Evolutionary conservation across 306 rosid genomes (phyloP).

Genomic region (Senna tora): DNA sequence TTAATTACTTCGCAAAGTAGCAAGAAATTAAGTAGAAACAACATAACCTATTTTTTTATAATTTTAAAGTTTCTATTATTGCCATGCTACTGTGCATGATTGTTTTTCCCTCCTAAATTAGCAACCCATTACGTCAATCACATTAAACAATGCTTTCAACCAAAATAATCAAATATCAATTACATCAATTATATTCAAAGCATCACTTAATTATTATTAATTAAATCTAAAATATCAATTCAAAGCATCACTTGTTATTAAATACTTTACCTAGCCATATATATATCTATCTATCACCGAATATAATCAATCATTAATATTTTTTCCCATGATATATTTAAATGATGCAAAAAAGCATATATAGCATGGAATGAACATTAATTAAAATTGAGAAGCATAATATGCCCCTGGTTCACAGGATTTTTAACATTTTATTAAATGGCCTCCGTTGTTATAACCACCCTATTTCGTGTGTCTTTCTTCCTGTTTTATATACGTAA

Average conservation of each 20-base stretch:
- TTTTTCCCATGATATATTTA: no score
- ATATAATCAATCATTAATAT: not conserved
- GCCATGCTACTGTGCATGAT: constrained; percentile 27
- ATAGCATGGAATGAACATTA: not conserved
- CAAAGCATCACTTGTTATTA: constrained; percentile 7
- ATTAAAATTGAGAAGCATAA: not conserved
- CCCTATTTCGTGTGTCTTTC: not conserved
- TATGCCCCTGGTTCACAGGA: not conserved
- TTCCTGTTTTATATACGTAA: not conserved
- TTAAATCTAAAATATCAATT: no score
- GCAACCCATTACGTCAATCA: not conserved
- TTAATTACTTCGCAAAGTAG: constrained; percentile 37
- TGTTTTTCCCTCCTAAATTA: constrained; percentile 23
- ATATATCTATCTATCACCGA: constrained; percentile 4
- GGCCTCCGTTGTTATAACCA: not conserved
- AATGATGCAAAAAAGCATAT: not conserved
- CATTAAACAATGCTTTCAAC: not conserved
- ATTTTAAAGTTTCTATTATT: constrained; percentile 48
- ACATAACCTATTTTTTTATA: not conserved
- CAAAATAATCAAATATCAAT: not conserved
- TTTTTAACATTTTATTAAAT: constrained; percentile 12
- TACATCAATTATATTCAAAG: constrained; percentile 9
- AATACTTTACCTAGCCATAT: no score
- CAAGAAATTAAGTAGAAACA: constrained; percentile 36
- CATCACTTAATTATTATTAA: no score